These are phyloP conservation scores for Davidsoniella eucalypti DNA, from an alignment of 2,329 filamentous ascomycete genomes.

Conservation along the genomic window DNA sequence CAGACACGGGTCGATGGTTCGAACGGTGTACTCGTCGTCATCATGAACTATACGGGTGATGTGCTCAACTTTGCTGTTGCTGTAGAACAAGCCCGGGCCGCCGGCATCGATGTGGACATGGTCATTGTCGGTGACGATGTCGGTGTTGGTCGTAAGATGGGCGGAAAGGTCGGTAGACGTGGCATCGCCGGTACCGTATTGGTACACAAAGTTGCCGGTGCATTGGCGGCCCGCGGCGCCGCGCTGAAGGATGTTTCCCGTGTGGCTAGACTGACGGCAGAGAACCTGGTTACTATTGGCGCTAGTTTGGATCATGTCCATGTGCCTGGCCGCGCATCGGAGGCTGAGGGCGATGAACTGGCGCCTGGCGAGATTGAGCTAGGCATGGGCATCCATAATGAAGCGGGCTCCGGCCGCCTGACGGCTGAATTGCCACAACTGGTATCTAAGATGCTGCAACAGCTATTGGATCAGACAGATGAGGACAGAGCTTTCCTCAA, in stretches of 20 bases:
- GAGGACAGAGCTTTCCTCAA: conserved; percentile 54
- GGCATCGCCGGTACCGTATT: conserved; percentile 85
- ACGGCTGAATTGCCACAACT: conserved; percentile 36
- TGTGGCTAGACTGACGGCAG: conserved; percentile 53
- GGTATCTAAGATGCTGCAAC: conserved; percentile 48
- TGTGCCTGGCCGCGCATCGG: conserved; percentile 55
- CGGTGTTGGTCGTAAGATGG: conserved; percentile 63
- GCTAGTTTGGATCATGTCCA: conserved; percentile 84
- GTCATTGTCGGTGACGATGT: conserved; percentile 85
- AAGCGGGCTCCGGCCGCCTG: conserved; percentile 38
- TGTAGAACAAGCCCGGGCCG: conserved; percentile 76
- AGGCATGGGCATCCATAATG: conserved; percentile 69
- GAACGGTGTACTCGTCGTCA: conserved; percentile 69
- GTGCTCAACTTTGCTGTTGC: conserved; percentile 88
- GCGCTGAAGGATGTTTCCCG: conserved; percentile 53
- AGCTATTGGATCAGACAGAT: conserved; percentile 50
- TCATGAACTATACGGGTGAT: conserved; percentile 91
- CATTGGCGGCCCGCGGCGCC: conserved; percentile 55
- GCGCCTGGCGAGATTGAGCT: conserved; percentile 41
- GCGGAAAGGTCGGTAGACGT: conserved; percentile 81
- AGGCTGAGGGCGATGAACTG: conserved; percentile 36
- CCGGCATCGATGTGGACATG: conserved; percentile 67
- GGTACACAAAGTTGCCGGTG: conserved; percentile 80
- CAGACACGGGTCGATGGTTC: conserved; percentile 53
- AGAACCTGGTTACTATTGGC: conserved; percentile 71